Evolutionary conservation across 805 yeast species (phyloP).

Genomic region (Ogataea nonfermentans): DNA sequence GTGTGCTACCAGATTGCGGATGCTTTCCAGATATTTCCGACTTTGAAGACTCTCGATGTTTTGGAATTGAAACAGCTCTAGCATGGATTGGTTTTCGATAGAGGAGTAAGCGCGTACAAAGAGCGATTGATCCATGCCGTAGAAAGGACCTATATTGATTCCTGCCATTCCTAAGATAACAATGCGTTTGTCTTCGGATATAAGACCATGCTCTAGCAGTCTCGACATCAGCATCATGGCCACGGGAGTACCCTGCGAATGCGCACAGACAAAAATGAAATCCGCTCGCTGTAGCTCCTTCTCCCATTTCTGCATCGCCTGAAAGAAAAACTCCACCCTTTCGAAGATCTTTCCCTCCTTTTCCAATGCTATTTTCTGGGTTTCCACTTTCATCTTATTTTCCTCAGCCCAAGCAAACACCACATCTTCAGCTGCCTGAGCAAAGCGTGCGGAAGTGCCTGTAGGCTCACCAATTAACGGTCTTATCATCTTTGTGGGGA

Average conservation of each 20-base stretch:
- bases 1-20: conserved; percentile 60
- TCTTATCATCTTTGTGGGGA: conserved; percentile 82
- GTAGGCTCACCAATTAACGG: conserved; percentile 93
- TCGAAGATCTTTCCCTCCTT: conserved; percentile 90
- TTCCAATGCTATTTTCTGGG: conserved; percentile 92
- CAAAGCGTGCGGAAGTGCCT: conserved; percentile 89
- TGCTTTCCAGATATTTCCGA: conserved; percentile 61
- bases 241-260: conserved; percentile 96
- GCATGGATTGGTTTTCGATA: conserved; percentile 81
- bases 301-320: conserved; percentile 66
- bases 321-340: conserved; percentile 77
- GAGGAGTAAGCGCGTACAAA: conserved; percentile 87
- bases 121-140: conserved; percentile 80
- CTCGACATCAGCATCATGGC: conserved; percentile 74
- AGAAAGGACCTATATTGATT: conserved; percentile 89
- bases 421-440: conserved; percentile 83
- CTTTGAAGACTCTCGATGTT: conserved; percentile 72
- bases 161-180: conserved; percentile 95
- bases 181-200: conserved; percentile 46
- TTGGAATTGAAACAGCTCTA: conserved; percentile 87
- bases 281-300: conserved; percentile 55
- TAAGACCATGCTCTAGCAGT: conserved; percentile 59
- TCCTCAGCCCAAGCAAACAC: conserved; percentile 64
- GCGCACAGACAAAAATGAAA: conserved; percentile 87
- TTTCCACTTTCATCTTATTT: conserved; percentile 42